Base-by-base conservation (phyloP, 2,329 filamentous ascomycete species). In the Botrytis elliptica region DNA sequence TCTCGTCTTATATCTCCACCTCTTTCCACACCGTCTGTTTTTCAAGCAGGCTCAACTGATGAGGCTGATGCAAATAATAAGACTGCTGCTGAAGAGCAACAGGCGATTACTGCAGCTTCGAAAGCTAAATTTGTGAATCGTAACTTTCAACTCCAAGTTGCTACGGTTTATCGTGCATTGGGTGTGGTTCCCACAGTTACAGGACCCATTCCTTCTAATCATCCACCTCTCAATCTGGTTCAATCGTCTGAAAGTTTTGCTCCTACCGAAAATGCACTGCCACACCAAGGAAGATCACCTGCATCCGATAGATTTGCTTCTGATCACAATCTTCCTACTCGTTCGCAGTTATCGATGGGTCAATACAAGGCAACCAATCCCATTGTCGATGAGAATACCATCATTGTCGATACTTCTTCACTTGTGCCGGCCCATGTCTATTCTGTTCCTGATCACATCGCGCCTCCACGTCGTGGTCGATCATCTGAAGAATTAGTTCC, bases 111-210 rank as follows among this genome's bases (percentile, higher is more conserved):
- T 44, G 62, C 38, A 29, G 62, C 62, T 25, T 3, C n/a, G 16
- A 44, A 40, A 1, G 38, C 25, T 44, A 16, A 25, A 12, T 29
- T 29, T 44, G 25, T 6, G 25, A 64, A 29, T 42, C 62, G 62
- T 18, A 64, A 64, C 38, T 64, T 64, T 29, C 62, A 64, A 16
- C n/a, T 42, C 3, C 62, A 64, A n/a, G 38, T 64, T 64, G 62
- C 62, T 29, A n/a, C 62, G 16, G 62, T 44, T 5, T 64, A 64
- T 42, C 14, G 40, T 6, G 62, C 38, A 16, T 42, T 64, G 1
- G 12, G 38, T 22, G 36, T 29, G 1, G 12, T n/a, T 44, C 62
- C 62, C 29, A n/a, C 38, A 18, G 38, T 25, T n/a, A 7, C 25
- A 20, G 7, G 38, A 5, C 14, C 25, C 2, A 2, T 40, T 44